phyloP scores from a whole-genome alignment of 768 basidiomycete genomes.

The Harrya chromipes region DNA sequence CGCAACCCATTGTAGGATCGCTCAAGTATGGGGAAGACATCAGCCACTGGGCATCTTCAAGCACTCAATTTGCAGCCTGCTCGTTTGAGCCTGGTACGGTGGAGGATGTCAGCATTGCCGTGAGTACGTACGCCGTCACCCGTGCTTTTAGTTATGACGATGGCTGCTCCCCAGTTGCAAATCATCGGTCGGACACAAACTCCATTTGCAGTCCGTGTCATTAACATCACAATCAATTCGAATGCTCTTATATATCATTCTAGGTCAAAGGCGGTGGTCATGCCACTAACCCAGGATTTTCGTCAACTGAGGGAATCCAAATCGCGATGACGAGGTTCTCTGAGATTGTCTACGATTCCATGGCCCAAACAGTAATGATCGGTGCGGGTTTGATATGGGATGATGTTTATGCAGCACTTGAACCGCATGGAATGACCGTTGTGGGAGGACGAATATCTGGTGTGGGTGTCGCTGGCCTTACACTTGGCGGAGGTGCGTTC shows the following conservation, averaged over 20 bases:
- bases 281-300: conserved; percentile 49
- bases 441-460: conserved; percentile 52
- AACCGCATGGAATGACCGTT: conserved; percentile 46
- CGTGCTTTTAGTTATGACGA: neutral
- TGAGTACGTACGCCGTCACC: conserved; percentile 15
- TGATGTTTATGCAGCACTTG: conserved; percentile 50
- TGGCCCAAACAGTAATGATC: conserved; percentile 37
- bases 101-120: conserved; percentile 47
- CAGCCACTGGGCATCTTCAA: conserved; percentile 48
- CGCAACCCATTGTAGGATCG: neutral
- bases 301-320: conserved; percentile 54
- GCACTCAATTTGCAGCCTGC: conserved; percentile 43
- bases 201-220: conserved; percentile 14
- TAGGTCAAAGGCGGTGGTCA: conserved; percentile 63
- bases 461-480: conserved; percentile 55
- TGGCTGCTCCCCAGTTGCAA: neutral
- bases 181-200: conserved; percentile 43
- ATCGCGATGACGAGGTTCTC: conserved; percentile 51
- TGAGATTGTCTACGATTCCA: conserved; percentile 39
- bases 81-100: conserved; percentile 55
- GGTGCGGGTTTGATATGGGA: conserved; percentile 54
- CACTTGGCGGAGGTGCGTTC: conserved; percentile 47
- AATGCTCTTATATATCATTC: neutral
- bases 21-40: conserved; percentile 40
- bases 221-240: neutral